These are phyloP conservation scores for Dactylorhiza incarnata DNA, from an alignment of 106 monocot genomes.

Conservation along the genomic window DNA sequence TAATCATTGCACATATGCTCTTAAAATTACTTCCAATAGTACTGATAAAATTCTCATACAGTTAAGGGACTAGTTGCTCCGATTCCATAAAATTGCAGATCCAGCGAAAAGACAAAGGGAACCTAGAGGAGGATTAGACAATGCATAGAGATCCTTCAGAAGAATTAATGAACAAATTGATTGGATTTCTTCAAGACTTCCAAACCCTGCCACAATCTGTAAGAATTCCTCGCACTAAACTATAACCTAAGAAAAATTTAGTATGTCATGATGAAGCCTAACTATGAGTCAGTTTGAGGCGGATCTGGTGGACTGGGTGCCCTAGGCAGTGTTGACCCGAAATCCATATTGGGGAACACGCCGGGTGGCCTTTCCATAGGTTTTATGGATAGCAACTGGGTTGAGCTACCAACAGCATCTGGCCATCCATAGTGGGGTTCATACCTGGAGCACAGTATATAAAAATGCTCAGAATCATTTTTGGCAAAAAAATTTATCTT, in stretches of 20 bases:
- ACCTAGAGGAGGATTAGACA: no score
- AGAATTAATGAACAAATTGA: conserved; percentile 36
- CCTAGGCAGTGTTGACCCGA: conserved; percentile 22
- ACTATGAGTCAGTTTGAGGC: conserved; percentile 1
- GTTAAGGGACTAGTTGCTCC: no score
- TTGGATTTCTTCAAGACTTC: not conserved
- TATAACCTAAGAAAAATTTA: conserved; percentile 7
- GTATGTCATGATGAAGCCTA: not conserved
- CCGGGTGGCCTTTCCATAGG: conserved; percentile 68
- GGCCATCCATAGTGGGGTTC: conserved; percentile 99
- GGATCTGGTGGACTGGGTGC: conserved; percentile 14
- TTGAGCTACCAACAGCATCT: conserved; percentile 88
- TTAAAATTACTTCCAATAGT: no score
- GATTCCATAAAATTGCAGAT: no score
- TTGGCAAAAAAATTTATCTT: not conserved
- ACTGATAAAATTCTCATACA: no score
- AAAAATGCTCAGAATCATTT: not conserved
- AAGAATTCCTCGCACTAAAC: conserved; percentile 16
- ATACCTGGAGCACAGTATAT: conserved; percentile 30
- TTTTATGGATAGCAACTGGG: conserved; percentile 73
- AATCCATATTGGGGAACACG: conserved; percentile 43
- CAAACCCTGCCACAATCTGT: conserved; percentile 3
- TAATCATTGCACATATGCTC: no score
- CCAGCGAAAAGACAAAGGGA: no score
- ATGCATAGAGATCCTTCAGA: conserved; percentile 4